Base-by-base conservation (phyloP, 1,139 yeast genomes). In the Zygoascus hellenicus region DNA sequence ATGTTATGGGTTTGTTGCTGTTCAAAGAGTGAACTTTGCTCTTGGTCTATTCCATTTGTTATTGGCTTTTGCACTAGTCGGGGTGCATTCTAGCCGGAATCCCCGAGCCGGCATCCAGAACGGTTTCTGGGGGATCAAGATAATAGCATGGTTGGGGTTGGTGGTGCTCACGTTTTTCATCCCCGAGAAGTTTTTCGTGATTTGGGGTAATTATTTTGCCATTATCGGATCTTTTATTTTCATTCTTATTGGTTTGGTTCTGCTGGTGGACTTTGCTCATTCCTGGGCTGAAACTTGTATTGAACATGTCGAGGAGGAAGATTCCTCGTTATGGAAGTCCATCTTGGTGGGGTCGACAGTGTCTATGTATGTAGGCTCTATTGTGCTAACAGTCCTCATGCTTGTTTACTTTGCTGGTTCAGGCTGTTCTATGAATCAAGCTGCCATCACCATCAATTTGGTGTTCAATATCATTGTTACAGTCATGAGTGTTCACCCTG, bases 221-320 rank as follows among this genome's bases (percentile, higher is more conserved):
- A 84, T 89, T 39, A 68, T 88, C 5, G 83, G 89, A 59, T 87
- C 96, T 38, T 83, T 94, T 3, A 65, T 89, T 3, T 94, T 94
- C 66, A 76, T 92, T 34, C 82, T 94, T 7, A 88, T 92, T 53
- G 98, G 98, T 0, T 74, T 94, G 50, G 86, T 94, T 9, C 72
- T 94, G 45, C 69, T 94, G 47, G 97, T 94, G 29, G 98, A 94
- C 66, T 92, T 89, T 73, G 97, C 98, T 10, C 98, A 94, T 66
- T 94, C 94, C 51, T 94, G 97, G 97, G 97, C 98, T 0, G 99
- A 94, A 60, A 87, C 85, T 9, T 94, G 98, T 63, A 76, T 92
- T 48, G 92, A 84, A 56, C 87, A 88, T 59, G 88, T 92, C 43
- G 97, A 92, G 64, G 74, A 78, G 55, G 94, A 85, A 56, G 96